Base-by-base conservation (phyloP, 495 filamentous ascomycete genomes). In the Hyaloscypha hepaticicola region DNA sequence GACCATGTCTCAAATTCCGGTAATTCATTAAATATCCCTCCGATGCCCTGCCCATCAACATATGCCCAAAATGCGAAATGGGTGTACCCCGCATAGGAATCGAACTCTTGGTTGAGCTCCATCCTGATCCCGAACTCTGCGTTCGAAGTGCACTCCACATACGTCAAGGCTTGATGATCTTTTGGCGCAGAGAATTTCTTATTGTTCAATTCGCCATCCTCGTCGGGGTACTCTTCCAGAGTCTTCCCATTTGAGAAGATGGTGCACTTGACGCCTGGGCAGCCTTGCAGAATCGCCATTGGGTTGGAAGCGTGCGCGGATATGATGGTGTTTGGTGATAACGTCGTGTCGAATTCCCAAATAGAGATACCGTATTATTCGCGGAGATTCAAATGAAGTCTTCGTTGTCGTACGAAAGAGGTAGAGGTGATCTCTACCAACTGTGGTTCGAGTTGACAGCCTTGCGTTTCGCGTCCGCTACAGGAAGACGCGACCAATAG, bases 281-380 rank as follows among this genome's bases (percentile, higher is more conserved):
- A 25, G 9, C 45, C 28, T 14, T 67, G 25, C n/a, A 76, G 50
- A 49, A 78, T 65, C 0, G 77, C 77, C 76, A 80, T 79, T 5
- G 16, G 28, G 22, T 33, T 3, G 57, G 52, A 24, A 45, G 5
- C 26, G n/a, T 38, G 41, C 38, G 38, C 14, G 38, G 38, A 14
- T 9, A 16, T 2, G 38, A 45, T 0, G 6, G 0, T 16, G 11
- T 45, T 50, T 59, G 16, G 5, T 6, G 14, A 6, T 5, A 38
- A 24, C 50, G 50, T 24, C 16, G 50, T 24, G 50, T 53, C n/a
- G 11, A 45, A 45, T 45, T 4, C 38, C 19, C 2, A 45, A 45
- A 19, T 45, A 8, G 19, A 16, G 4, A 16, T 45, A 16, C 38
- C 38, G 2, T 45, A 45, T 16, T 14, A 45, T 16, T 19, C 16